Evolutionary conservation across 2,329 filamentous ascomycete genomes (phyloP).

Genomic region (Neonectria faginata): DNA sequence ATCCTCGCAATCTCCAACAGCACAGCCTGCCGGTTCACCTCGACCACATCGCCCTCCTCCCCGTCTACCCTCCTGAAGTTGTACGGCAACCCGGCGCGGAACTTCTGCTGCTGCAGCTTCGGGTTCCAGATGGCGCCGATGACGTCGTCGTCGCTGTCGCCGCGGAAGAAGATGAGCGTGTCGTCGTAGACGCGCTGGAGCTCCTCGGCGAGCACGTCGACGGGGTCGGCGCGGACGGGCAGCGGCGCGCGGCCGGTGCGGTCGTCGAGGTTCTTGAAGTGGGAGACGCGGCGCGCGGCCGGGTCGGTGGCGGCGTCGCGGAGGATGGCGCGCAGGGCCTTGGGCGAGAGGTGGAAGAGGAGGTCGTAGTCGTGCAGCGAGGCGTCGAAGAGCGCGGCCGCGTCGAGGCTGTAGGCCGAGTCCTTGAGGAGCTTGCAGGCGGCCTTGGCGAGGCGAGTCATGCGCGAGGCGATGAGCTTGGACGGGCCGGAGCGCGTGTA

Average conservation of each 20-base stretch:
- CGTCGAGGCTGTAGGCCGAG: conserved; percentile 64
- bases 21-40: conserved; percentile 75
- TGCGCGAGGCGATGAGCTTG: conserved; percentile 84
- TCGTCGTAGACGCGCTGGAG: conserved; percentile 75
- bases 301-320: conserved; percentile 53
- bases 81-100: conserved; percentile 78
- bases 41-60: conserved; percentile 60
- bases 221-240: conserved; percentile 69
- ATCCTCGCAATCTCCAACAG: conserved; percentile 78
- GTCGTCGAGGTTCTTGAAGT: conserved; percentile 85
- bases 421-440: conserved; percentile 72
- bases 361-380: conserved; percentile 86
- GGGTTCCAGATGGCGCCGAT: conserved; percentile 72
- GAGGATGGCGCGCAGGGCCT: conserved; percentile 58
- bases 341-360: conserved; percentile 76
- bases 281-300: conserved; percentile 56
- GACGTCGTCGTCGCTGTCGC: conserved; percentile 65
- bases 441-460: conserved; percentile 84
- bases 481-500: conserved; percentile 81
- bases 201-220: conserved; percentile 73
- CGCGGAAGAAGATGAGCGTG: conserved; percentile 83
- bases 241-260: conserved; percentile 59
- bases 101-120: conserved; percentile 65
- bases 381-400: conserved; percentile 73
- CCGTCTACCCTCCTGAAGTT: conserved; percentile 55